Conservation (phyloP, 78 protist genomes). For the Dictyostelium firmibasis region DNA sequence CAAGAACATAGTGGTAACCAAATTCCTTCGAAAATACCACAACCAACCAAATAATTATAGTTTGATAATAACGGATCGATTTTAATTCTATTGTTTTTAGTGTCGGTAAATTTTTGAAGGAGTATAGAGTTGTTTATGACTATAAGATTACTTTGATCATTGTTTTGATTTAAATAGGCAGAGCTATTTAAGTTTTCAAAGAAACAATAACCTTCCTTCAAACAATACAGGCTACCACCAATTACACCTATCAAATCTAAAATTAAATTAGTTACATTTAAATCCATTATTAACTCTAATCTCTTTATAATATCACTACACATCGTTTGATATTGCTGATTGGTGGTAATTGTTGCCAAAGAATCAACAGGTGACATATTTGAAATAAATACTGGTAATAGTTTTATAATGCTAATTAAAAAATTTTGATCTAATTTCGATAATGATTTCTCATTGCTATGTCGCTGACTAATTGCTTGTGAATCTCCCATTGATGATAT, state of each 20-base stretch:
- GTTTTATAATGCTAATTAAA: background rate
- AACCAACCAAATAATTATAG: background rate
- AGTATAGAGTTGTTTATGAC: background rate
- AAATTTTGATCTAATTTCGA: background rate
- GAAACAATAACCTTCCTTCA: slow-evolving; percentile 5
- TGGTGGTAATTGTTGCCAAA: background rate
- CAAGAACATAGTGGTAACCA: slow-evolving; percentile 24
- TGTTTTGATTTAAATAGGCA: background rate
- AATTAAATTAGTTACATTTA: background rate
- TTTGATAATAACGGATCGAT: slow-evolving; percentile 2
- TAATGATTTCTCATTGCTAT: background rate
- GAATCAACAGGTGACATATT: background rate
- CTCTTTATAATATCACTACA: background rate
- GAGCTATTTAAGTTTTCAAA: background rate
- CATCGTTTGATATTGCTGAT: background rate
- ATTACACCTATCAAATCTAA: slow-evolving; percentile 17
- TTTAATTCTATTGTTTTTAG: background rate
- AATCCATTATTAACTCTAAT: background rate
- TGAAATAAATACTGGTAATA: slow-evolving; percentile 11
- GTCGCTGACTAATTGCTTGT: background rate
- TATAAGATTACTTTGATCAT: background rate
- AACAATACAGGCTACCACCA: slow-evolving; percentile 31
- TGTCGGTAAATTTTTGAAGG: background rate
- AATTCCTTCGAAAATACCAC: background rate
- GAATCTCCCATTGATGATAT: background rate